Base-by-base conservation (phyloP, 192 early-diverging fungal species). In the Cladochytrium replicatum region DNA sequence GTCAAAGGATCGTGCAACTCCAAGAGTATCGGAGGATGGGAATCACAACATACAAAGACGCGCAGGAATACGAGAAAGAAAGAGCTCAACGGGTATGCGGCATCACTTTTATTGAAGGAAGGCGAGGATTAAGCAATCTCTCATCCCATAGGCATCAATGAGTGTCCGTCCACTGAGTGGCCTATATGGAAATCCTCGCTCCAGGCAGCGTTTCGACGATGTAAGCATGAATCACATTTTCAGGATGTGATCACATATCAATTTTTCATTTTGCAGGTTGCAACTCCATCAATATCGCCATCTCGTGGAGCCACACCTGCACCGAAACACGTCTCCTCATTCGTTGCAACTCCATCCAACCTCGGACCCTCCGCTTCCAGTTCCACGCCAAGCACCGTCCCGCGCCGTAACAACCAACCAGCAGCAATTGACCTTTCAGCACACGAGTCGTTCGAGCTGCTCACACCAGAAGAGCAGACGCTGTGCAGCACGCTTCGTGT, bases 11-110 rank as follows among this genome's bases (percentile, higher is more conserved):
- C 50, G 72, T 81, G 22, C 76, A 86, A 57, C 66, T 95, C 23
- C 90, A 93, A 54, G 89, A 93, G 59, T 95, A 82, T 71, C 71
- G 89, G 28, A 73, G 83, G 43, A 90, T 88, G 58, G 93, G 93
- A n/a, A 71, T 93, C 19, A 86, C 81, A 2, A 78, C 83, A 0
- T 60, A 82, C 3, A 68, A 68, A 17, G 82, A 88, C 30, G 85
- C 84, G 0, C 70, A 79, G 17, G 81, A 85, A 22, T 97, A 86
- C 52, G 67, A 68, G 22, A 44, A 63, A 17, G 70, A 77, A 11
- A 74, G 69, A 47, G n/a, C 41, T 9, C 6, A 48, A 8, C 34
- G 67, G 43, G 59, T 65, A 52, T 43, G 41, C 37, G 0, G n/a
- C n/a, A n/a, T n/a, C n/a, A n/a, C n/a, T n/a, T n/a, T n/a, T n/a